Evolutionary conservation across 108 stramenopile species (phyloP).

Genomic region (Conticribra weissflogii): DNA sequence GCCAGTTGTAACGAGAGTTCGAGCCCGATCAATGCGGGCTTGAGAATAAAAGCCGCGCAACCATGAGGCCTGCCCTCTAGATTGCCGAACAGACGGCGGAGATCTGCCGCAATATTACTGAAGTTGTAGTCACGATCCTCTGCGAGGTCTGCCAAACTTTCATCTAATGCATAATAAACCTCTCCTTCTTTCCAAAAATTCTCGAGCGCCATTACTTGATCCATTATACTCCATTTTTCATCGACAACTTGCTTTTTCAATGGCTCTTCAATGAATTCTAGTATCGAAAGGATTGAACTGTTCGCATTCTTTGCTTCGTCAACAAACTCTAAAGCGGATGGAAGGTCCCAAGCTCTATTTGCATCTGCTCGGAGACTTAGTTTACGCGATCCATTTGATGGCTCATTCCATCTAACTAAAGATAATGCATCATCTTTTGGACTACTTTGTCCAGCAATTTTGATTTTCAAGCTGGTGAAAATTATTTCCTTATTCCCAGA

Average conservation of each 20-base stretch:
- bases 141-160: slow-evolving; percentile 76
- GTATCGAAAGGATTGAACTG: background rate
- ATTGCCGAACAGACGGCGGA: slow-evolving; percentile 42
- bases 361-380: slow-evolving; percentile 69
- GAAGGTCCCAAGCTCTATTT: slow-evolving; percentile 72
- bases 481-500: slow-evolving; percentile 8
- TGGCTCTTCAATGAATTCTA: slow-evolving; percentile 88
- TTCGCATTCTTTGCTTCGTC: slow-evolving; percentile 32
- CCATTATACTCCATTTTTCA: slow-evolving; percentile 50
- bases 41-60: slow-evolving; percentile 82
- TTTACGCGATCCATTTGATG: background rate
- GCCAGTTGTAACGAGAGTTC: slow-evolving; percentile 75
- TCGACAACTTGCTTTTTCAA: slow-evolving; percentile 38
- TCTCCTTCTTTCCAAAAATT: slow-evolving; percentile 43
- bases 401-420: slow-evolving; percentile 32
- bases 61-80: slow-evolving; percentile 22
- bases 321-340: slow-evolving; percentile 50
- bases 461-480: slow-evolving; percentile 77
- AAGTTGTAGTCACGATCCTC: slow-evolving; percentile 48
- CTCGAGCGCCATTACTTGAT: slow-evolving; percentile 64
- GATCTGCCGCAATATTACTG: slow-evolving; percentile 42
- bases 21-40: slow-evolving; percentile 83
- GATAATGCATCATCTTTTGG: slow-evolving; percentile 40
- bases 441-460: slow-evolving; percentile 72
- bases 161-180: slow-evolving; percentile 78